Conservation (phyloP, 2,329 filamentous ascomycete species). For the Cytospora chrysosperma region DNA sequence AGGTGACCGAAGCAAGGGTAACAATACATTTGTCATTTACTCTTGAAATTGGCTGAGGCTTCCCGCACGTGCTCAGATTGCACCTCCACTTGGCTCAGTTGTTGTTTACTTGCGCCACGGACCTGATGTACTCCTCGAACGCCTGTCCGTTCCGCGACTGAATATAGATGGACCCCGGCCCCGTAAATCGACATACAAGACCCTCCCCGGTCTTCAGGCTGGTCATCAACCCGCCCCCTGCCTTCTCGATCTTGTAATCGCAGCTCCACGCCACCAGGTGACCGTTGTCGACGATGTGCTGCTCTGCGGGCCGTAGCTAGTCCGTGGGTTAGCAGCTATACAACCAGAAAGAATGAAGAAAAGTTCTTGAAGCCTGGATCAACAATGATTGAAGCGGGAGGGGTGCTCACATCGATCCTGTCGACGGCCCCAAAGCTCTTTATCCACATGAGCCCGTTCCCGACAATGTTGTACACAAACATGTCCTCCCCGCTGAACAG, state of each 20-base stretch:
- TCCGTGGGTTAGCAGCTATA: conserved; percentile 3
- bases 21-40: too few relatives aligned
- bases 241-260: conserved; percentile 28
- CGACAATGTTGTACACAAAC: conserved; percentile 25
- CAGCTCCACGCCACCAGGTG: conserved; percentile 30
- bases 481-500: conserved; percentile 28
- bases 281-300: conserved; percentile 28
- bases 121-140: conserved; percentile 15
- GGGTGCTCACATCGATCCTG: conserved; percentile 26
- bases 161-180: conserved; percentile 25
- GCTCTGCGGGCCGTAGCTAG: conserved; percentile 27
- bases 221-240: conserved; percentile 26
- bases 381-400: neutral
- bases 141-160: conserved; percentile 26
- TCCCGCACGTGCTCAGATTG: too few relatives aligned
- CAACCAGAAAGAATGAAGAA: too few relatives aligned
- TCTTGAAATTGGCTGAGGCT: too few relatives aligned
- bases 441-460: conserved; percentile 27
- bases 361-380: too few relatives aligned
- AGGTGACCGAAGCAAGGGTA: too few relatives aligned
- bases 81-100: neutral
- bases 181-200: conserved; percentile 27
- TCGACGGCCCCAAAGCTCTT: conserved; percentile 28
- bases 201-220: conserved; percentile 28
- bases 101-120: neutral